phyloP scores from a whole-genome alignment of 257 asterid genomes.

The Fraxinus cuspidata region DNA sequence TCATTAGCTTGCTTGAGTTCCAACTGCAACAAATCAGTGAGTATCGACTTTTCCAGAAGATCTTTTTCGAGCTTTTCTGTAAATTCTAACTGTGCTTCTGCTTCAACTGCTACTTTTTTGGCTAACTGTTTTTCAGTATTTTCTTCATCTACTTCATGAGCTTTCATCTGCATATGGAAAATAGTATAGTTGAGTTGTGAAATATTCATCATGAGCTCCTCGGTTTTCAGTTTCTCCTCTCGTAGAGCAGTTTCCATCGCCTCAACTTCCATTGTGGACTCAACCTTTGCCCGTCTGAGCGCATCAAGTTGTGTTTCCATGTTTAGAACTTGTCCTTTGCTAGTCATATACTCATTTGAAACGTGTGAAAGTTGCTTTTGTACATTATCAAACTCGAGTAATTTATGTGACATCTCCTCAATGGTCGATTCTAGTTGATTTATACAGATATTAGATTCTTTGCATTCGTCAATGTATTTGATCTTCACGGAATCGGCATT shows the following conservation, averaged over 20 bases:
- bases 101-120: slow-evolving; percentile 18
- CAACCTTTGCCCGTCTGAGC: slow-evolving; percentile 34
- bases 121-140: slow-evolving; percentile 24
- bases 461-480: slow-evolving; percentile 38
- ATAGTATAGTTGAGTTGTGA: slow-evolving; percentile 33
- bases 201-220: slow-evolving; percentile 37
- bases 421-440: slow-evolving; percentile 41
- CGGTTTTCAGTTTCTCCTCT: slow-evolving; percentile 36
- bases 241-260: slow-evolving; percentile 24
- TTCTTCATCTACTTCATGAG: slow-evolving; percentile 25
- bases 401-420: slow-evolving; percentile 22
- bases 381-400: slow-evolving; percentile 28
- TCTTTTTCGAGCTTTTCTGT: slow-evolving; percentile 28
- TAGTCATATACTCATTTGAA: slow-evolving; percentile 30
- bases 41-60: slow-evolving; percentile 35
- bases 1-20: slow-evolving; percentile 41
- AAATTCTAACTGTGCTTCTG: slow-evolving; percentile 11
- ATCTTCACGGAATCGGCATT: slow-evolving; percentile 48
- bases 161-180: slow-evolving; percentile 23
- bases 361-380: slow-evolving; percentile 34
- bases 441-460: slow-evolving; percentile 29
- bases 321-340: slow-evolving; percentile 30
- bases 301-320: slow-evolving; percentile 33
- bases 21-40: slow-evolving; percentile 30
- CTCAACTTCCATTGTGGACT: slow-evolving; percentile 29